Evolutionary conservation across 2,329 filamentous ascomycete species (phyloP), one percentile per base, ranked within the genome.

Genomic region (Exophiala sp.): DNA sequence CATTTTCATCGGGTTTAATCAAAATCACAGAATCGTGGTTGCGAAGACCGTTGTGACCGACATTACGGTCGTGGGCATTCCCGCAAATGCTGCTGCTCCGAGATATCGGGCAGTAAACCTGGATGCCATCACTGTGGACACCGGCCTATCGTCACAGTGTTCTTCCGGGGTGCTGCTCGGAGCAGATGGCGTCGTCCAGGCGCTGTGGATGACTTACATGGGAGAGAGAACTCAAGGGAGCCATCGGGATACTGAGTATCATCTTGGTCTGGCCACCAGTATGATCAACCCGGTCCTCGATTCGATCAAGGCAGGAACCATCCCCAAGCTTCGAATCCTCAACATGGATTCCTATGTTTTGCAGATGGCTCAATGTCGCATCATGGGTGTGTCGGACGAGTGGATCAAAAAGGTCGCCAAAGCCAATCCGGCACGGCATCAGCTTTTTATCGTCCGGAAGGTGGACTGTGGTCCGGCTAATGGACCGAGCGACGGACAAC

Each of bases 381-480:
- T 97, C 62, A 97, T 99, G 91, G 94, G 94, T 8, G 90, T 97
- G 1, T 89, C 89, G 0, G 91, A 97, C 65, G 87, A 95, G 58
- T 97, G 92, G 94, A 96, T 99, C 65, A 81, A 89, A 63, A 88
- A 90, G 71, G 92, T 96, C 2, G 86, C 94, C 49, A 78, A 85
- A 61, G 89, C 90, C 58, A 96, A 99, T 70, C 88, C 89, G 36
- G 86, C 94, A 47, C 88, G 91, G 54, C 94, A 99, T 68, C 94
- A 99, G 73, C 82, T 99, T 35, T 99, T 99, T 77, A 96, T 99
- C 88, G 90, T 99, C 29, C 87, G 90, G 65, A 99, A 99, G 75
- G 86, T 95, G 57, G 78, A 87, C 63, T 85, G 83, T 42, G 82
- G 82, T 18, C 80, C 75, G 1, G 67, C 72, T 4, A 68, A 66